These are phyloP conservation scores for Pueraria montana DNA, from an alignment of 306 rosid species.

Conservation along the genomic window DNA sequence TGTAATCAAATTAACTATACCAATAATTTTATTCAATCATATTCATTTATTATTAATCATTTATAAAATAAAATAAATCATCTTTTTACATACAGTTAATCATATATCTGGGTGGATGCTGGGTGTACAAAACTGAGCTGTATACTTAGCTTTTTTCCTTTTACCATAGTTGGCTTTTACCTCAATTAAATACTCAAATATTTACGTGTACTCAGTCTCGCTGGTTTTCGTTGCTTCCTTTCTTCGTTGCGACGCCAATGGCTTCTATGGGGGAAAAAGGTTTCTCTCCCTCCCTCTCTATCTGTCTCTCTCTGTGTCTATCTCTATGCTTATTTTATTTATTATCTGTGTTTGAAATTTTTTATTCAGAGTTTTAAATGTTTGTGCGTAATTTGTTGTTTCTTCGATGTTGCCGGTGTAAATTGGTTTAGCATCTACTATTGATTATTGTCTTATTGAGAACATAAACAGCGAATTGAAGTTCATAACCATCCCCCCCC, in stretches of 20 bases:
- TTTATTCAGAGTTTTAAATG: background rate
- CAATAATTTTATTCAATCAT: no score
- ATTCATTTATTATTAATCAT: no score
- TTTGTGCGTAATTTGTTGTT: background rate
- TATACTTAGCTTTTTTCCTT: no score
- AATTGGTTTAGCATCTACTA: background rate
- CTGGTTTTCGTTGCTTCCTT: background rate
- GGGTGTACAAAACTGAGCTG: no score
- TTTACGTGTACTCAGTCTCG: background rate
- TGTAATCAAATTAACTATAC: no score
- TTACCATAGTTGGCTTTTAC: no score
- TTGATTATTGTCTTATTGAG: background rate
- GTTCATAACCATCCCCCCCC: background rate
- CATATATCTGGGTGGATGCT: no score
- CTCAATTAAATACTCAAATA: background rate
- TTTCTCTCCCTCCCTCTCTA: background rate
- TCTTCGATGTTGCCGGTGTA: background rate
- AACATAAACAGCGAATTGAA: background rate
- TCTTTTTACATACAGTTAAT: no score
- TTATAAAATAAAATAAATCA: no score
- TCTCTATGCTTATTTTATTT: background rate
- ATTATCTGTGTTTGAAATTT: background rate
- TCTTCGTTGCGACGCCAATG: slow-evolving; percentile 12
- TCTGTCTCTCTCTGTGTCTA: background rate
- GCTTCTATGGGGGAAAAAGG: background rate